Evolutionary conservation across 257 asterid species (phyloP).

Genomic region (Anisodus tanguticus): DNA sequence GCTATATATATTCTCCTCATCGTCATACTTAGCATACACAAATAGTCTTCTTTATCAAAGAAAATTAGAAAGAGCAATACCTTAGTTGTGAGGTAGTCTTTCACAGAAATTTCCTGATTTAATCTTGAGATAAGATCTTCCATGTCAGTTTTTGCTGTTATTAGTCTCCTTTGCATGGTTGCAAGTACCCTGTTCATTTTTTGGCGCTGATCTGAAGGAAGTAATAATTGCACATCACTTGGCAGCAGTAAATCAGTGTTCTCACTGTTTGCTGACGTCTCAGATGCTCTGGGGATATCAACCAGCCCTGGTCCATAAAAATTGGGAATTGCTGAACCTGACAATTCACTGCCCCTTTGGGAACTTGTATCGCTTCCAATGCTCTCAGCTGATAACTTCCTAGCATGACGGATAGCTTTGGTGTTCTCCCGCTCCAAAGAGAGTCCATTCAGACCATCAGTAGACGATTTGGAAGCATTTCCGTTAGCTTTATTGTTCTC

Average conservation of each 20-base stretch:
- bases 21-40: not conserved
- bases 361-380: conserved; percentile 80
- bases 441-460: conserved; percentile 42
- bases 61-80: conserved; percentile 42
- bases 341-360: conserved; percentile 63
- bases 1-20: conserved; percentile 1
- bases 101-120: conserved; percentile 92
- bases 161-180: conserved; percentile 76
- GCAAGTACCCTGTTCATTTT: conserved; percentile 73
- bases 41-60: not conserved
- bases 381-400: conserved; percentile 72
- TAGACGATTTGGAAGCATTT: conserved; percentile 60
- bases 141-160: conserved; percentile 90
- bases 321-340: conserved; percentile 52
- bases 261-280: conserved; percentile 50
- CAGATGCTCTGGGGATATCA: conserved; percentile 53
- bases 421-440: conserved; percentile 45
- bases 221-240: conserved; percentile 66
- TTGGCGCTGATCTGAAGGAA: conserved; percentile 87
- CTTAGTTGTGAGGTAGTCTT: conserved; percentile 92
- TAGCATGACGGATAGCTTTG: conserved; percentile 54
- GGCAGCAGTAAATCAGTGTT: conserved; percentile 56
- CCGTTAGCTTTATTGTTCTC: conserved; percentile 54
- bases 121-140: conserved; percentile 97
- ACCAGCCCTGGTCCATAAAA: conserved; percentile 53